phyloP scores from a whole-genome alignment of 208 protist genomes.

The Phytomonas francai region DNA sequence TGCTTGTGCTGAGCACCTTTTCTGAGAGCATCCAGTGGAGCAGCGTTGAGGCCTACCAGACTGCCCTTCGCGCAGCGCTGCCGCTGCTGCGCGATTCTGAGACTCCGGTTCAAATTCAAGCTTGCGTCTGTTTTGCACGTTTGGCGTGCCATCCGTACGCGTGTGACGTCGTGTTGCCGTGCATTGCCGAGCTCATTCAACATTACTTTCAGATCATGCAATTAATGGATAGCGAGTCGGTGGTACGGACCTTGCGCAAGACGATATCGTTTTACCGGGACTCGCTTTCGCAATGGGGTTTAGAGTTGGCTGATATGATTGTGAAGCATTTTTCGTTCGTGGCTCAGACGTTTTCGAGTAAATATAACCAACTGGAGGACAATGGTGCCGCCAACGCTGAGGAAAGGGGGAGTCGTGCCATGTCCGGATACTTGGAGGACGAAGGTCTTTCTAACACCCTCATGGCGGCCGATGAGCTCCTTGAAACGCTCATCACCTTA shows the following conservation, averaged over 20 bases:
- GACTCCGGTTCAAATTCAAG: slow-evolving; percentile 79
- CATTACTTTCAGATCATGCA: slow-evolving; percentile 88
- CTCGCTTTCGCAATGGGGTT: slow-evolving; percentile 82
- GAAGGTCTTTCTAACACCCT: slow-evolving; percentile 52
- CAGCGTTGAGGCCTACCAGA: slow-evolving; percentile 42
- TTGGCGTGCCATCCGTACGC: slow-evolving; percentile 68
- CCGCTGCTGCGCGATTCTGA: slow-evolving; percentile 78
- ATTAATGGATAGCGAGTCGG: slow-evolving; percentile 85
- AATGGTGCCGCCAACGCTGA: neutral
- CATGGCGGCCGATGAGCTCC: slow-evolving; percentile 73
- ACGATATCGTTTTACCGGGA: slow-evolving; percentile 81
- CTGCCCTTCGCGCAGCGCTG: slow-evolving; percentile 50
- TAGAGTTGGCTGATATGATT: slow-evolving; percentile 75
- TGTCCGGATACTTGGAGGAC: slow-evolving; percentile 26
- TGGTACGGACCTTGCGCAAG: slow-evolving; percentile 83
- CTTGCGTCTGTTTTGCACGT: slow-evolving; percentile 74
- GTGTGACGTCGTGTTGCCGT: slow-evolving; percentile 67
- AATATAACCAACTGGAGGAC: slow-evolving; percentile 39
- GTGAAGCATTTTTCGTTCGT: slow-evolving; percentile 68
- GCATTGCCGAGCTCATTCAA: slow-evolving; percentile 83
- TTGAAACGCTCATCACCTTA: slow-evolving; percentile 74
- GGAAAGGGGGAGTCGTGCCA: neutral
- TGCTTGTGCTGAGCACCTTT: slow-evolving; percentile 66
- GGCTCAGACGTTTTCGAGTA: slow-evolving; percentile 34
- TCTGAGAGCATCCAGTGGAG: slow-evolving; percentile 63